Evolutionary conservation across 192 early-diverging fungal species (phyloP).

Genomic region (Coemansia sp.): DNA sequence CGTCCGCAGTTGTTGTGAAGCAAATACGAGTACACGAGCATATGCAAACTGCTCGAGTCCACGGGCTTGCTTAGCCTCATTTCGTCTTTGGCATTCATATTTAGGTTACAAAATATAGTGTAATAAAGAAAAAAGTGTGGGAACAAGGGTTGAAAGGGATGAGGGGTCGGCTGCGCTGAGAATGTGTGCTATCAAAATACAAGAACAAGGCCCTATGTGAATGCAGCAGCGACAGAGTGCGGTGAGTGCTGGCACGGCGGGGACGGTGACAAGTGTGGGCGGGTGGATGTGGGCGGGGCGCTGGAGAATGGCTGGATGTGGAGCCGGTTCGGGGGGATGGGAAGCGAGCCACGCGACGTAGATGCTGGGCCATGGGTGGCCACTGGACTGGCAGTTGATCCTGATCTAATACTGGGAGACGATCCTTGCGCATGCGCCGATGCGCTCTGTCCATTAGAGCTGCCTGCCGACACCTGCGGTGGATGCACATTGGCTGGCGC

Average conservation of each 20-base stretch:
- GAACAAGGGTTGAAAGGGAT: neutral
- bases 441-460: too few species aligned
- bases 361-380: neutral
- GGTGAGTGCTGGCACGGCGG: slow-evolving; percentile 3
- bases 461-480: neutral
- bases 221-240: neutral
- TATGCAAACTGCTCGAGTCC: slow-evolving; percentile 36
- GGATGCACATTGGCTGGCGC: neutral
- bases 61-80: slow-evolving; percentile 12
- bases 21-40: slow-evolving; percentile 47
- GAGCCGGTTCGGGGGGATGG: neutral
- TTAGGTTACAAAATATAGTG: too few species aligned
- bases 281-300: neutral
- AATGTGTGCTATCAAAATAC: neutral
- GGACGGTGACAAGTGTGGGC: neutral
- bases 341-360: neutral
- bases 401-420: slow-evolving; percentile 3
- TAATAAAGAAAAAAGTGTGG: neutral
- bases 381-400: slow-evolving; percentile 6
- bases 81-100: neutral
- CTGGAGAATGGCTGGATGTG: neutral
- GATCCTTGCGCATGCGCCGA: neutral
- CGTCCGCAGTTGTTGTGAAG: slow-evolving; percentile 51
- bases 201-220: too few species aligned
- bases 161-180: neutral